A percentile compares a stretch with the other conserved stretches of the same genome.
phyloP scores from a whole-genome alignment of 2,329 filamentous ascomycete genomes.

The Cladosporium sp. region DNA sequence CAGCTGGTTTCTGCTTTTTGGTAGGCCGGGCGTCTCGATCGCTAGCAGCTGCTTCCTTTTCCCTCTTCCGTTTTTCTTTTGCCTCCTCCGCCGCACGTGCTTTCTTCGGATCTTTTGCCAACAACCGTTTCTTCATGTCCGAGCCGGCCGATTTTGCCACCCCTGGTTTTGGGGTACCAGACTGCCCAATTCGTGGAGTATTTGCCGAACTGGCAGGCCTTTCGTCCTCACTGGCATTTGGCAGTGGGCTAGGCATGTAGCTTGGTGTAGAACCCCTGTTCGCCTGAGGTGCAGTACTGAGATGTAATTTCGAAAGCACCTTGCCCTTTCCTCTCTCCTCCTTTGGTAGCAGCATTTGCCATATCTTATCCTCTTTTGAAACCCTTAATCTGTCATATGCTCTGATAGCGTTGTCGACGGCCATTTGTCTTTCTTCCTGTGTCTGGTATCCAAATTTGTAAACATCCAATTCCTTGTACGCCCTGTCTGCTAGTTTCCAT shows the following conservation, averaged over 20 bases:
- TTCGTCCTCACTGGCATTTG: conserved; percentile 14
- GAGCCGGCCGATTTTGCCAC: conserved; percentile 20
- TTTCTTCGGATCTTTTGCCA: conserved; percentile 44
- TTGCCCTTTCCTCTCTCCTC: conserved; percentile 60
- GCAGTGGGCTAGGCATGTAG: conserved; percentile 27
- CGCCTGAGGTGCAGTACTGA: conserved; percentile 31
- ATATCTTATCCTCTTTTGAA: conserved; percentile 56
- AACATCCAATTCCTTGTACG: conserved; percentile 58
- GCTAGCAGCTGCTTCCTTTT: conserved; percentile 31
- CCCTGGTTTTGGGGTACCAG: conserved; percentile 24
- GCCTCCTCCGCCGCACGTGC: conserved; percentile 35
- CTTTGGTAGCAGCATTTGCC: conserved; percentile 58
- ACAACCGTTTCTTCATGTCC: conserved; percentile 38
- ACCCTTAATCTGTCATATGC: conserved; percentile 61
- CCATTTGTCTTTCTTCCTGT: conserved; percentile 53
- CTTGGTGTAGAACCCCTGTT: conserved; percentile 24
- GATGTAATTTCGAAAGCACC: conserved; percentile 55
- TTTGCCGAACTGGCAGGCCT: conserved; percentile 15
- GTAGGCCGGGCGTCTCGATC: conserved; percentile 22
- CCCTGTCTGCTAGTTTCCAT: conserved; percentile 54
- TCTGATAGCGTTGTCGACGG: conserved; percentile 59
- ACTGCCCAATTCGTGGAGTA: conserved; percentile 25
- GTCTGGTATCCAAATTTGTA: conserved; percentile 57
- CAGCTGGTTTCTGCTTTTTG: conserved; percentile 7
- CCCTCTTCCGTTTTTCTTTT: conserved; percentile 45